Base-by-base conservation (phyloP, 2,329 filamentous ascomycete genomes). In the Thielaviopsis populi region DNA sequence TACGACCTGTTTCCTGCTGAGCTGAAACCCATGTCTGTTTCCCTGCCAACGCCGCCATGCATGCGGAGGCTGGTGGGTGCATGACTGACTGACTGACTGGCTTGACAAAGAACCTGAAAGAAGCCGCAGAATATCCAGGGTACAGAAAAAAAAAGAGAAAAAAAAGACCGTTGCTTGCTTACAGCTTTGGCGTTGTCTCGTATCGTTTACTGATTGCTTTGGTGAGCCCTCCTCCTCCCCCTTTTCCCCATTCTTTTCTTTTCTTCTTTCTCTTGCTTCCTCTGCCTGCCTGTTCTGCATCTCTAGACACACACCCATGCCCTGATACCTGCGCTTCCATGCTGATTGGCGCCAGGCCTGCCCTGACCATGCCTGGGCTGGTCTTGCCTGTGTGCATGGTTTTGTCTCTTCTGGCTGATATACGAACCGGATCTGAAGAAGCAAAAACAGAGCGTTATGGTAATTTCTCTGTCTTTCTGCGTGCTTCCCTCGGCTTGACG, bases 1-100 rank as follows among this genome's bases (percentile, higher is more conserved):
- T 13, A 24, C 46, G 19, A 5, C 50, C 53, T 24, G 53, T 8
- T 33, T 56, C 53, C 19, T 17, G 53, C 27, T 56, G 24, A 56
- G 53, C 53, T 56, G 53, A n/a, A 37, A 27, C 53, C 53, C 53
- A 56, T 30, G 53, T 56, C 53, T 33, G 53, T 56, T 56, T 33
- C 53, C 53, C 53, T 7, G 17, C 53, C 53, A 56, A 56, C 53
- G 53, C n/a, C 6, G 30, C 30, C 53, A 56, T 56, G 53, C 53
- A 10, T 56, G 10, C n/a, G 53, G 24, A 37, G 24, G 24, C 3
- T 17, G 53, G 48, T n/a, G n/a, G n/a, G n/a, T n/a, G n/a, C n/a
- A n/a, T n/a, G n/a, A n/a, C n/a, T n/a, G n/a, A n/a, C n/a, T n/a
- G n/a, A n/a, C n/a, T n/a, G n/a, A n/a, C n/a, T n/a, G n/a, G n/a